A percentile compares a stretch with the other conserved stretches of the same genome.
phyloP scores from a whole-genome alignment of 257 asterid species.

The Solanum gracilifrons region DNA sequence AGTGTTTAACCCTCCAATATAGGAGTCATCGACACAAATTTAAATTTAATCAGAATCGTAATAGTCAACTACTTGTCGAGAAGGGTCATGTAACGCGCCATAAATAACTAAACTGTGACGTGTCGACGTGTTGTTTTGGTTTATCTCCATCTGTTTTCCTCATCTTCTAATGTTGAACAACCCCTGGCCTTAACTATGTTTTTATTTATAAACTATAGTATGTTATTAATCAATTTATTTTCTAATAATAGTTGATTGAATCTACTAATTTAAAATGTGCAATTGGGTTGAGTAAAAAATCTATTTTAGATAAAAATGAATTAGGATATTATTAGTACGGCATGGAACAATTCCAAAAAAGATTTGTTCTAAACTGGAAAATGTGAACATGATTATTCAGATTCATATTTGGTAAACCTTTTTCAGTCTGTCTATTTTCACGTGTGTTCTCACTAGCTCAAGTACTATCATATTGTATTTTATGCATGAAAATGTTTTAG shows the following conservation, averaged over 20 bases:
- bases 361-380: background rate
- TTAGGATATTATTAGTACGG: background rate
- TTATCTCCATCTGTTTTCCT: background rate
- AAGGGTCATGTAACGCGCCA: background rate
- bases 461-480: background rate
- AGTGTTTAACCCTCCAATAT: background rate
- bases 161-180: background rate
- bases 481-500: background rate
- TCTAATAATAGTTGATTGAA: background rate
- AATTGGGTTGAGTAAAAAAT: background rate
- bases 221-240: background rate
- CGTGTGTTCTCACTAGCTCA: background rate
- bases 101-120: background rate
- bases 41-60: too few relatives aligned
- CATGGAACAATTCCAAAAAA: background rate
- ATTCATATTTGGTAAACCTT: background rate
- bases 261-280: background rate
- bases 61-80: background rate
- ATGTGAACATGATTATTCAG: background rate
- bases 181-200: background rate
- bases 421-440: background rate
- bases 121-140: background rate
- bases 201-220: too few relatives aligned
- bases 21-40: too few relatives aligned
- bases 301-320: background rate